These are phyloP conservation scores for Chloris gayana DNA, from an alignment of 176 grass and related monocot species.

Conservation along the genomic window DNA sequence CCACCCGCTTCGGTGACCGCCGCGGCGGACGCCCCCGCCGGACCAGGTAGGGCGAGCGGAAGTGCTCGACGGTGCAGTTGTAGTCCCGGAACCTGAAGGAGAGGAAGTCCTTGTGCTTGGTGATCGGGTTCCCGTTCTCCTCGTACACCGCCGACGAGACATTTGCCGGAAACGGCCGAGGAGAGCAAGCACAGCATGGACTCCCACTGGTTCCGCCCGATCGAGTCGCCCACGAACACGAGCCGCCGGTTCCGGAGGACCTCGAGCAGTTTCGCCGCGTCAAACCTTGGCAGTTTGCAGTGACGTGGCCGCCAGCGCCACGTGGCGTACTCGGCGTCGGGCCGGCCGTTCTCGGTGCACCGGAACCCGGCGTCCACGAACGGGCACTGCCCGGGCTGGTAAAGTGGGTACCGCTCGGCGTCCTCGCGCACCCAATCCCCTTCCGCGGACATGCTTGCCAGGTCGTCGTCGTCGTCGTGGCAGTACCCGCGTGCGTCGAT, in stretches of 20 bases:
- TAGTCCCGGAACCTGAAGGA: conserved; percentile 53
- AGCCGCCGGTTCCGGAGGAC: conserved; percentile 50
- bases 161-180: conserved; percentile 10
- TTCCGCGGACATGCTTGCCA: conserved; percentile 28
- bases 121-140: conserved; percentile 67
- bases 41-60: conserved; percentile 62
- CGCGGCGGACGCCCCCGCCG: conserved; percentile 40
- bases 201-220: conserved; percentile 82
- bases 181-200: conserved; percentile 75
- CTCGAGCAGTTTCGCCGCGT: conserved; percentile 46
- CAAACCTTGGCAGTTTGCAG: conserved; percentile 55
- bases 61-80: conserved; percentile 75
- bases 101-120: conserved; percentile 65
- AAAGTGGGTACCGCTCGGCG: conserved; percentile 34
- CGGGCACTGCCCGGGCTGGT: conserved; percentile 41
- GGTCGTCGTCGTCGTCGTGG: not conserved
- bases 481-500: not conserved
- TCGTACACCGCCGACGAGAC: conserved; percentile 34
- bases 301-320: conserved; percentile 61
- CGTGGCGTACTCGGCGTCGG: conserved; percentile 51
- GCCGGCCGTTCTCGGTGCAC: conserved; percentile 67
- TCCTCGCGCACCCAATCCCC: conserved; percentile 55
- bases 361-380: conserved; percentile 67
- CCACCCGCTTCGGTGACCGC: conserved; percentile 16
- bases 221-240: conserved; percentile 72